Percentiles rank a stretch among this genome's conserved stretches.
These are phyloP conservation scores for Penicillium hesseltinei DNA, from an alignment of 2,329 filamentous ascomycete genomes.

Conservation along the genomic window DNA sequence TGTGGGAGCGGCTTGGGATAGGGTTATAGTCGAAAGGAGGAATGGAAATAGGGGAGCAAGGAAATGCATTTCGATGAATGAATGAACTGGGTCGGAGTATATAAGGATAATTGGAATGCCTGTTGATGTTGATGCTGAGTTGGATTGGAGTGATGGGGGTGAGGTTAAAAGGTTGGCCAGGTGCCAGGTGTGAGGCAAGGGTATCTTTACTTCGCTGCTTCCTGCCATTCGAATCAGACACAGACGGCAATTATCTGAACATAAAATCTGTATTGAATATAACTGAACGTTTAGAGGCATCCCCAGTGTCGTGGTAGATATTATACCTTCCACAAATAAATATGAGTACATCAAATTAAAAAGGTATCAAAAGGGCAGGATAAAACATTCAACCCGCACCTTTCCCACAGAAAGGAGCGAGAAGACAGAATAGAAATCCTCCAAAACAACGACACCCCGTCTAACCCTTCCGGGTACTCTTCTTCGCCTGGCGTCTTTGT, in stretches of 20 bases:
- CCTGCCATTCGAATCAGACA: background rate
- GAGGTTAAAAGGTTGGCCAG: background rate
- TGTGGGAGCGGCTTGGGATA: constrained; percentile 1
- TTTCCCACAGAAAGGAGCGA: constrained; percentile 4
- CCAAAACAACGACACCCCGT: background rate
- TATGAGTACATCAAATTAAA: constrained; percentile 25
- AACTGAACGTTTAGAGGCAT: constrained; percentile 6
- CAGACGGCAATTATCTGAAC: background rate
- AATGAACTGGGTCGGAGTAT: background rate
- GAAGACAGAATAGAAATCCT: constrained; percentile 15
- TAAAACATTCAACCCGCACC: constrained; percentile 19
- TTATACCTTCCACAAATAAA: constrained; percentile 4
- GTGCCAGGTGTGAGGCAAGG: background rate
- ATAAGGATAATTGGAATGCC: background rate
- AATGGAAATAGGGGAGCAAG: background rate
- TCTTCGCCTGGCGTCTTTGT: constrained; percentile 62
- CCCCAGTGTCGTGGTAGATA: background rate
- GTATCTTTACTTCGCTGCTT: background rate
- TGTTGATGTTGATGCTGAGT: background rate
- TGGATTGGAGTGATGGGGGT: background rate
- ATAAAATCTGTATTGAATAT: background rate
- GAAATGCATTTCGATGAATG: background rate
- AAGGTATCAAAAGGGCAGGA: constrained; percentile 24
- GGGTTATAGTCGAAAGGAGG: background rate
- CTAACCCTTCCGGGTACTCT: constrained; percentile 55